Evolutionary conservation across 108 stramenopile genomes (phyloP), one percentile per base, ranked within the genome.

Genomic region (Seminavis robusta): DNA sequence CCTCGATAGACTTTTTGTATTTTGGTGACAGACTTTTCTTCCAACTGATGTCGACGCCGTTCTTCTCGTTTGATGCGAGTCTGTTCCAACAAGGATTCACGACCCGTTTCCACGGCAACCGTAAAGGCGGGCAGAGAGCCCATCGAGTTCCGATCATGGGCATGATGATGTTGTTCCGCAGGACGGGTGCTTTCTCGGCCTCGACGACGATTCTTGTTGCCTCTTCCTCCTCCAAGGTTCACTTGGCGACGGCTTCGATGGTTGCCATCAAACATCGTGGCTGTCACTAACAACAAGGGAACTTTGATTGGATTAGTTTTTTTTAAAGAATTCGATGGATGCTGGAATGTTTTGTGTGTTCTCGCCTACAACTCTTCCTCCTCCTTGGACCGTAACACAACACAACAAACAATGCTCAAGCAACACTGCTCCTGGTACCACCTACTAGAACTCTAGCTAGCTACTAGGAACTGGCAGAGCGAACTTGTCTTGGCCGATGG

Each of bases 1-100:
- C 44, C 44, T 46, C 44, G 44, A 46, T 16, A 46, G 8, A 46
- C 8, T 8, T 13, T 46, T 46, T 46, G 44, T 9, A 46, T 13
- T 46, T 13, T 19, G 16, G 44, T 46, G 16, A 16, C 44, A 17
- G n/a, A 8, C 10, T 46, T 11, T 16, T 46, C 8, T 17, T 46
- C 8, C 11, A 13, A 19, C 17, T 46, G 44, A 8, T 16, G n/a
- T n/a, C n/a, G n/a, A n/a, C n/a, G 47, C 3, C 34, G 53, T 49
- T 73, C 65, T 48, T 67, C 53, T 30, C 72, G 45, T 57, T 59
- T 34, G 33, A 52, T 59, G 27, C 63, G 57, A 23, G 20, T 24
- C n/a, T 47, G 17, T 28, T 47, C 44, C 16, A 8, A 17, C 15
- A 16, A n/a, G 44, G n/a, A 8, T 9, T 45, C 8, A 8, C 16